These are phyloP conservation scores for Bimuria novae-zelandiae DNA, from an alignment of 2,329 filamentous ascomycete species.

Conservation along the genomic window DNA sequence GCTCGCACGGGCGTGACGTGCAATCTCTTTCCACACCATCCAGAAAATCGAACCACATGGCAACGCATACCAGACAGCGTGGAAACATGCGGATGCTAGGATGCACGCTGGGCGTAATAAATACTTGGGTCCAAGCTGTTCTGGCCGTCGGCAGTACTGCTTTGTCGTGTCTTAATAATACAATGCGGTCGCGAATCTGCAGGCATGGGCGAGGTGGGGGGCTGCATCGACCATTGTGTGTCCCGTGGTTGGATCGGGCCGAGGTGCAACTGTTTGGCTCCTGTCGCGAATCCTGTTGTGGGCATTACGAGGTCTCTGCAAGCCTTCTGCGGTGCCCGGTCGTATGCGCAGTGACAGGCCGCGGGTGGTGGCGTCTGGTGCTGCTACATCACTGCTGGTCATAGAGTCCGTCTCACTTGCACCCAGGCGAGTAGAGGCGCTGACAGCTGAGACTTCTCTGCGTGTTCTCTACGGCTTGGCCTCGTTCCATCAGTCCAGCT, in stretches of 20 bases:
- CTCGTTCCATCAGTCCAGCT: conserved; percentile 9
- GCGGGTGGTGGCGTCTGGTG: conserved; percentile 6
- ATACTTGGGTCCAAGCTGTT: background rate
- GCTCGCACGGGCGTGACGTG: background rate
- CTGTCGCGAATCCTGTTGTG: conserved; percentile 26
- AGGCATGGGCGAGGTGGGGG: conserved; percentile 30
- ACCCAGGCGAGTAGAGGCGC: conserved; percentile 9
- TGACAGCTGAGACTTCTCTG: conserved; percentile 1
- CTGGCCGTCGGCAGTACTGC: conserved; percentile 14
- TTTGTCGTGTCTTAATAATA: conserved; percentile 44
- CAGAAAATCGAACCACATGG: background rate
- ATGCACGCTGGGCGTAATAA: background rate
- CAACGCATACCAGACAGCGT: too few relatives aligned
- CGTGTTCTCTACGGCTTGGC: conserved; percentile 1
- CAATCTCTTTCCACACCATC: background rate
- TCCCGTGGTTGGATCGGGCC: conserved; percentile 20
- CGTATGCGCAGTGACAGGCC: conserved; percentile 16
- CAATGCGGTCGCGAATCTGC: conserved; percentile 16
- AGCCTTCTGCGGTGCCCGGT: conserved; percentile 23
- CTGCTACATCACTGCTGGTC: conserved; percentile 22
- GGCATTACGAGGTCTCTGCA: conserved; percentile 28
- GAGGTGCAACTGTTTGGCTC: conserved; percentile 8
- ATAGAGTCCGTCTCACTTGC: conserved; percentile 16
- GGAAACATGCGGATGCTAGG: too few relatives aligned
- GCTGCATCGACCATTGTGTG: conserved; percentile 16